Conservation (phyloP, 2,329 filamentous ascomycete species). For the Didymella glomerata region DNA sequence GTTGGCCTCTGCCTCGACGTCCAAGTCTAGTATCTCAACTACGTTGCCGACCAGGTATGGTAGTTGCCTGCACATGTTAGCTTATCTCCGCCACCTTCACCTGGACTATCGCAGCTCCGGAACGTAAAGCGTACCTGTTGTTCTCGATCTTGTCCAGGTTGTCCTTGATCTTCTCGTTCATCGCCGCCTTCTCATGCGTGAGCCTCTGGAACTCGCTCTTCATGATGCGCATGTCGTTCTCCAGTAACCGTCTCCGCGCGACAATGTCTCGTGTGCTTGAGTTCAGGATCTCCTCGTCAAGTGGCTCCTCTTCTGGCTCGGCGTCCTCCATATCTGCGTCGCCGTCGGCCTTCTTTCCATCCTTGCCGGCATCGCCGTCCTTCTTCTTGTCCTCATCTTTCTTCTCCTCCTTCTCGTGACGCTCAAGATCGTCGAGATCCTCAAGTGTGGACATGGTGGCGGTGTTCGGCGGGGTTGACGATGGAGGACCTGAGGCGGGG, state of each 20-base stretch:
- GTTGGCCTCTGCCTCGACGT: conserved; percentile 92
- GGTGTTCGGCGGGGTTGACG: conserved; percentile 28
- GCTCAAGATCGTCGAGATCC: conserved; percentile 89
- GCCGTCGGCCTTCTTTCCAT: conserved; percentile 67
- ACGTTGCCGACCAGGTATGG: conserved; percentile 99
- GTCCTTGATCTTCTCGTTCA: conserved; percentile 99
- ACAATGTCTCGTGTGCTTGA: conserved; percentile 95
- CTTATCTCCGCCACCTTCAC: conserved; percentile 6
- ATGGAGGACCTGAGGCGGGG: neutral
- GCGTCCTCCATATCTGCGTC: conserved; percentile 94
- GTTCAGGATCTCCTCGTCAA: conserved; percentile 92
- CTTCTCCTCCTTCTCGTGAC: conserved; percentile 76
- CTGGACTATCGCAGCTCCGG: neutral
- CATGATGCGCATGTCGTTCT: conserved; percentile 99
- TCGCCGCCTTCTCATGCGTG: conserved; percentile 92
- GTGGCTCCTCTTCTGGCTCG: conserved; percentile 71
- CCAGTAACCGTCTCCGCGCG: conserved; percentile 87
- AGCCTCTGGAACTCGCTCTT: conserved; percentile 94
- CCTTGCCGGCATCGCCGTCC: conserved; percentile 62
- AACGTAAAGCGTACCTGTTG: conserved; percentile 73
- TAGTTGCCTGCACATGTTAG: conserved; percentile 73
- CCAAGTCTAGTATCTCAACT: conserved; percentile 94
- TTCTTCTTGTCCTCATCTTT: conserved; percentile 63
- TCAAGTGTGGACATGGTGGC: conserved; percentile 84
- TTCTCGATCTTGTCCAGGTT: conserved; percentile 99